Evolutionary conservation across 73 alveolate species (phyloP).

Genomic region (Paramecium sexaurelia): DNA sequence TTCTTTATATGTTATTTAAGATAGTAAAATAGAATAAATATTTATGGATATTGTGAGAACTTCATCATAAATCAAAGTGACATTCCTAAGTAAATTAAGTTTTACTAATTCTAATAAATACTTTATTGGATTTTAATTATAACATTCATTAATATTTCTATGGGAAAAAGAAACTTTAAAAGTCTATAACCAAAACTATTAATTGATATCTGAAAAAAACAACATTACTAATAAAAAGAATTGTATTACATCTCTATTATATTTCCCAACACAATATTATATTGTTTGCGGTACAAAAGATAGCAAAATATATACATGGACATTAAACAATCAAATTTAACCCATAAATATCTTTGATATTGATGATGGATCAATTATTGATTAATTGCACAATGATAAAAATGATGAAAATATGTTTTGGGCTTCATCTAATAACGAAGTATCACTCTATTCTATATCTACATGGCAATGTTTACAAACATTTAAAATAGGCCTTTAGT

Average conservation of each 20-base stretch:
- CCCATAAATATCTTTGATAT: background rate
- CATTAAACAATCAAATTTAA: background rate
- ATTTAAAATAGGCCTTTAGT: background rate
- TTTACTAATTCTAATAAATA: background rate
- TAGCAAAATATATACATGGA: constrained; percentile 33
- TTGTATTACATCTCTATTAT: background rate
- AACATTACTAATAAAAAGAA: background rate
- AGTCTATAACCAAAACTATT: background rate
- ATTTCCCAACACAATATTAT: background rate
- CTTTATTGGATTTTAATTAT: background rate
- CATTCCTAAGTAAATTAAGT: background rate
- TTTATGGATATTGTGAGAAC: background rate
- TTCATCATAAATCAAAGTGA: background rate
- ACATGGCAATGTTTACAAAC: constrained; percentile 5
- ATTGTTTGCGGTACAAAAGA: background rate
- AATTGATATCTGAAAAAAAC: background rate
- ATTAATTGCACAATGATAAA: background rate
- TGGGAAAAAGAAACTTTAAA: background rate
- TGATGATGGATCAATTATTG: background rate
- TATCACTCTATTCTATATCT: background rate
- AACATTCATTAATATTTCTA: background rate
- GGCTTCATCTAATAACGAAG: background rate
- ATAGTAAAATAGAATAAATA: background rate
- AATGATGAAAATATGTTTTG: background rate
- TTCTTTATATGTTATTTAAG: background rate